These are phyloP conservation scores for Saccharum spontaneum DNA, from an alignment of 176 grass and related monocot species.

Conservation along the genomic window DNA sequence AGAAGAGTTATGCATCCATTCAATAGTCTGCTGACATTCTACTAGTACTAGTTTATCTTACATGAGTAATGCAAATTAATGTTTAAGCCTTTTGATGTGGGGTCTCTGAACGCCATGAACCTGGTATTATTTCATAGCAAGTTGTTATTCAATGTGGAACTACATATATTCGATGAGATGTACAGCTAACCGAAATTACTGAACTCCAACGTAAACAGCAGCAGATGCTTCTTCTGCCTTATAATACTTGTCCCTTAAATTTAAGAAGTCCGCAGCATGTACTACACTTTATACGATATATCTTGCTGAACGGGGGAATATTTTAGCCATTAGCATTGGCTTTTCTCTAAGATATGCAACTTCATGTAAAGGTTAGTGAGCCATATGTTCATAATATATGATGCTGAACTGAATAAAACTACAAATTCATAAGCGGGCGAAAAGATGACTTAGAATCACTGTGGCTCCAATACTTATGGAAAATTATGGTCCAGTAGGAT, in stretches of 20 bases:
- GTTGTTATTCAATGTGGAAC: not conserved
- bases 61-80: not conserved
- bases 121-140: not conserved
- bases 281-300: not conserved
- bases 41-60: not conserved
- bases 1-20: not conserved
- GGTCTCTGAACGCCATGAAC: not conserved
- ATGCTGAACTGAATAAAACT: not conserved
- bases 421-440: not conserved
- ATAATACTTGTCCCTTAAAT: conserved; percentile 4
- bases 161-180: not conserved
- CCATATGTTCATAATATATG: not conserved
- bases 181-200: not conserved
- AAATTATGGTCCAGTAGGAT: not conserved
- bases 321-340: not conserved
- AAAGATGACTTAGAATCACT: not conserved
- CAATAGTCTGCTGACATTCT: not conserved
- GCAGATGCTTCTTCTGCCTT: not conserved
- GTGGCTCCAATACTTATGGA: not conserved
- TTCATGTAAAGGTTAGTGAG: not conserved
- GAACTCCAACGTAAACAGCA: not conserved
- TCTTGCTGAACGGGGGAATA: not conserved
- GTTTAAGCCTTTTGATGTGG: not conserved
- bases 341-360: not conserved
- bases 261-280: not conserved